These are phyloP conservation scores for Leishmania braziliensis DNA, from an alignment of 208 protist genomes.

Conservation along the genomic window DNA sequence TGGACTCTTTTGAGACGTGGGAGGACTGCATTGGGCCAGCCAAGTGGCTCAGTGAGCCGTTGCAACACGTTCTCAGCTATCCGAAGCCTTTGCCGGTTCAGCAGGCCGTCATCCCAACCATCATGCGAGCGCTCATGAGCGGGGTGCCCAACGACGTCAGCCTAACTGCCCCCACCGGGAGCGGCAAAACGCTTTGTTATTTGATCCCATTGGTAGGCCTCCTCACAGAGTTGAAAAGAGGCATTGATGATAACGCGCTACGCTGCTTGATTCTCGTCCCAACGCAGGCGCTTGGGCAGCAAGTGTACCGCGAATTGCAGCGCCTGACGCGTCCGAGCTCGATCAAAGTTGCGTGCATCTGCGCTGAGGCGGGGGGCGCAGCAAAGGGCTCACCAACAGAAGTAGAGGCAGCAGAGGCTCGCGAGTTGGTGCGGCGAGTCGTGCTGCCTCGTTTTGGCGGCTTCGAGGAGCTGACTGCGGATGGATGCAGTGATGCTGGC, in stretches of 20 bases:
- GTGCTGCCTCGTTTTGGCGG: conserved; percentile 12
- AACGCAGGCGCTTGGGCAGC: conserved; percentile 74
- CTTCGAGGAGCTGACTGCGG: neutral
- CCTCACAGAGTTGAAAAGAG: conserved; percentile 58
- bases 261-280: conserved; percentile 86
- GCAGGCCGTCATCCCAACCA: conserved; percentile 67
- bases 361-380: conserved; percentile 30
- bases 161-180: conserved; percentile 90
- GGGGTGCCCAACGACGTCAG: conserved; percentile 87
- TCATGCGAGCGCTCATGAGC: conserved; percentile 65
- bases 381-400: neutral
- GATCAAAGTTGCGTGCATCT: conserved; percentile 67
- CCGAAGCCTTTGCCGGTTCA: conserved; percentile 80
- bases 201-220: conserved; percentile 77
- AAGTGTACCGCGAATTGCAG: conserved; percentile 75
- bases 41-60: conserved; percentile 64
- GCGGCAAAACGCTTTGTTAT: conserved; percentile 92
- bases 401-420: conserved; percentile 40
- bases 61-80: conserved; percentile 65
- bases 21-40: conserved; percentile 19
- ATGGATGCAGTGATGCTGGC: neutral
- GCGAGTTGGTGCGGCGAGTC: conserved; percentile 55
- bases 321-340: conserved; percentile 69
- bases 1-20: conserved; percentile 20
- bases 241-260: conserved; percentile 60